Base-by-base conservation (phyloP, 2,329 filamentous ascomycete genomes). In the Cladosporium velox region DNA sequence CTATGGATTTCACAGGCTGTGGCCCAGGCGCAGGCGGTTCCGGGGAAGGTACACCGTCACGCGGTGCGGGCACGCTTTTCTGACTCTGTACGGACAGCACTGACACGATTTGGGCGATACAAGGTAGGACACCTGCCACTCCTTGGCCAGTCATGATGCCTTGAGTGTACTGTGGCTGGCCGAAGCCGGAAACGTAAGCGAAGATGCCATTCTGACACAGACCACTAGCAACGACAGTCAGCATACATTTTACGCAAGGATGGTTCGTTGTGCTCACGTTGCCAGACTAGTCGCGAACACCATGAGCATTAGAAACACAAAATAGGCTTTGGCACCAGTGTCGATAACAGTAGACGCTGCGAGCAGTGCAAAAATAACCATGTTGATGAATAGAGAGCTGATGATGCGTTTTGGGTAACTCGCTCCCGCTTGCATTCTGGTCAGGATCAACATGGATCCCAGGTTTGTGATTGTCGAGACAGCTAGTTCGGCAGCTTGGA, bases 71-170 rank as follows among this genome's bases (percentile, higher is more conserved):
- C 64, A 69, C 77, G 67, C 24, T 24, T 32, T 65, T 41, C 34
- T 73, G 72, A 73, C 26, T 77, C 73, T 30, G 80, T 1, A 92
- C 83, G 38, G 87, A 85, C 12, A 97, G 83, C 14, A 96, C 93
- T 1, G 91, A 91, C 54, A 91, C 77, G 71, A 98, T 94, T 78
- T 98, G 93, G 1, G 92, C 91, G 58, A 96, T 84, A 58, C 91
- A 90, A 0, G 95, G 95, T 3, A 98, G 82, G 11, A 99, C 93
- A 34, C 95, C 95, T 0, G 95, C 93, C 4, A 99, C 84, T 35
- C 90, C 94, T 78, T 99, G 95, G 1, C 95, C 95, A 3, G 90
- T 89, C 93, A 99, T 98, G 78, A 98, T 93, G 28, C 90, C 94
- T 79, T 98, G 94, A 65, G 92, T 97, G 78, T 98, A 99, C 78